Base-by-base conservation (phyloP, 176 grass and related monocot genomes). In the Paspalum vaginatum region DNA sequence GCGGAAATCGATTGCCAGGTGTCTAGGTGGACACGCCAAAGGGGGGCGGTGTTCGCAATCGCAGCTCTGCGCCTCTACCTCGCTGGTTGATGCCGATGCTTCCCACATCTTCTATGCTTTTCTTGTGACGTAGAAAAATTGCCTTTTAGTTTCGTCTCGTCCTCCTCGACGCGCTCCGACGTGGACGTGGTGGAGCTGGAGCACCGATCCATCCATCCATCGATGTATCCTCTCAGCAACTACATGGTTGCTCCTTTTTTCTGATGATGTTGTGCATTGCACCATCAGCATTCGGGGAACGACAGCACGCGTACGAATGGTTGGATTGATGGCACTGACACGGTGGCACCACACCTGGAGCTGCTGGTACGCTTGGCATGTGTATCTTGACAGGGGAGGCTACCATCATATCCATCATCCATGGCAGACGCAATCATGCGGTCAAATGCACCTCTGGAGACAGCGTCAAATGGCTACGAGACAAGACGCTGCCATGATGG, bases 381-480 rank as follows among this genome's bases (percentile, higher is more conserved):
- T 21, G 21, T 51, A 37, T 41, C 74, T 42, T 77, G 74, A 7
- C 5, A 25, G n/a, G 8, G 9, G 56, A 22, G 25, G 46, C 25
- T 72, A 21, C n/a, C n/a, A 12, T 47, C 18, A 43, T 26, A 11
- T n/a, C 22, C 56, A 57, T 58, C 21, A 42, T 24, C 57, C 57
- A 44, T 75, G 53, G 66, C 66, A 22, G 57, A 61, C 18, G 39
- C 48, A 27, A 53, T 8, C 39, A 65, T 24, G 61, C 40, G 56
- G 69, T 67, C 50, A 72, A 61, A 77, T 13, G 13, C 48, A 9
- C 11, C 37, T 60, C 55, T 46, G 55, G 7, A 57, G 39, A 75
- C 42, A 54, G 64, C 55, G 45, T 72, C 74, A 58, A 59, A 59
- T 40, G 61, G 69, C 61, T 58, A 80, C 58, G 11, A 5, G 60